phyloP scores from a whole-genome alignment of 2,329 filamentous ascomycete genomes.

The Fusarium marasasianum region DNA sequence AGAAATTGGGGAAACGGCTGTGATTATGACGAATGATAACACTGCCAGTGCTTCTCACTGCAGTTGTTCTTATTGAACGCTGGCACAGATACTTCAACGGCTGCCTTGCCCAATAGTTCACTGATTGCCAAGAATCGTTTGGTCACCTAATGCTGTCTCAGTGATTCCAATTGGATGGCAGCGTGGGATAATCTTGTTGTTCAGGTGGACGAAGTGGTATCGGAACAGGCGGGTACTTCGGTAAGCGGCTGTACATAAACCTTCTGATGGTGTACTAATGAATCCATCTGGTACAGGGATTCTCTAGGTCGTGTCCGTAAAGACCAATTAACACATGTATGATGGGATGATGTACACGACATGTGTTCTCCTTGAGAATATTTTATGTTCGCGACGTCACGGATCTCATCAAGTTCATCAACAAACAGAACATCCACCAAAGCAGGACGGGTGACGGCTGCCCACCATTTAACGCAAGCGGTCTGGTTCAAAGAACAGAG shows the following conservation, averaged over 20 bases:
- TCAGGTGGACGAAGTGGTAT: neutral
- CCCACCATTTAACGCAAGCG: neutral
- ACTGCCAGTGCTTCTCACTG: neutral
- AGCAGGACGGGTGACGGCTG: neutral
- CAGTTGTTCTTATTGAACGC: neutral
- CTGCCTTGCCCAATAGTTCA: neutral
- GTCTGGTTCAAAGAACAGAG: neutral
- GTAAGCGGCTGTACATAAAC: neutral
- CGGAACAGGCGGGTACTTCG: neutral
- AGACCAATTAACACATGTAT: neutral
- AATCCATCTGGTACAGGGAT: neutral
- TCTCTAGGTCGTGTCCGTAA: neutral
- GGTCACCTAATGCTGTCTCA: neutral
- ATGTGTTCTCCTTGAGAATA: neutral
- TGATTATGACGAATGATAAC: neutral
- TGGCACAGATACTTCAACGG: neutral
- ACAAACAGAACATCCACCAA: neutral
- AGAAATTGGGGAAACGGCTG: neutral
- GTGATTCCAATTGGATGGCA: rapidly evolving
- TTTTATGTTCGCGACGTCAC: neutral
- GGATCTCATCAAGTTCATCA: neutral
- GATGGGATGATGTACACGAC: neutral
- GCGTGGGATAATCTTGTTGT: neutral
- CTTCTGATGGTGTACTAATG: neutral
- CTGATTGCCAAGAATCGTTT: rapidly evolving